Conservation (phyloP, 2,329 filamentous ascomycete species). For the Paecilomyces variotii region DNA sequence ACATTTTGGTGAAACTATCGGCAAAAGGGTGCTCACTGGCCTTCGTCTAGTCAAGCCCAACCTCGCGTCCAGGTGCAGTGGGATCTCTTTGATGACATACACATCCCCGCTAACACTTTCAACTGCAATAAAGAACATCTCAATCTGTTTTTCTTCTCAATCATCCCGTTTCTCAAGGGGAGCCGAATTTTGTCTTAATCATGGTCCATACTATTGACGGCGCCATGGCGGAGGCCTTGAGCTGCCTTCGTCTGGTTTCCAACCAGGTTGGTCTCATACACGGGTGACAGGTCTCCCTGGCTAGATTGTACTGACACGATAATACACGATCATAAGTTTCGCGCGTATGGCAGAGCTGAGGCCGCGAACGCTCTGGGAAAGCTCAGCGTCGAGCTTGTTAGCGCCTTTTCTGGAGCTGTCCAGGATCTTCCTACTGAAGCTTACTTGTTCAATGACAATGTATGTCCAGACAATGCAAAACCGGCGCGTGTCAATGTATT, state of each 20-base stretch:
- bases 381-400: conserved; percentile 23
- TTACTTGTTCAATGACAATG: conserved; percentile 11
- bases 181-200: background rate
- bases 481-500: background rate
- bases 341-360: conserved; percentile 18
- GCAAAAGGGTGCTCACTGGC: background rate
- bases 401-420: conserved; percentile 23
- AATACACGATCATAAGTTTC: conserved; percentile 18
- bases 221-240: conserved; percentile 22
- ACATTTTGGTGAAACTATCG: background rate
- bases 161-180: background rate
- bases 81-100: background rate
- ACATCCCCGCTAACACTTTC: background rate
- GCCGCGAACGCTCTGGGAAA: conserved; percentile 29
- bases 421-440: conserved; percentile 13
- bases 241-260: conserved; percentile 17
- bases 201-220: conserved; percentile 16
- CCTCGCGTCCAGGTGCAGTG: background rate
- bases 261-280: conserved; percentile 16
- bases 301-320: background rate
- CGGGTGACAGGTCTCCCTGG: background rate
- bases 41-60: background rate
- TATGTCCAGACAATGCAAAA: conserved; percentile 4
- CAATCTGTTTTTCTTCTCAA: background rate
- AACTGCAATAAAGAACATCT: background rate